Base-by-base conservation (phyloP, 257 asterid genomes). In the Ophiorrhiza pumila region DNA sequence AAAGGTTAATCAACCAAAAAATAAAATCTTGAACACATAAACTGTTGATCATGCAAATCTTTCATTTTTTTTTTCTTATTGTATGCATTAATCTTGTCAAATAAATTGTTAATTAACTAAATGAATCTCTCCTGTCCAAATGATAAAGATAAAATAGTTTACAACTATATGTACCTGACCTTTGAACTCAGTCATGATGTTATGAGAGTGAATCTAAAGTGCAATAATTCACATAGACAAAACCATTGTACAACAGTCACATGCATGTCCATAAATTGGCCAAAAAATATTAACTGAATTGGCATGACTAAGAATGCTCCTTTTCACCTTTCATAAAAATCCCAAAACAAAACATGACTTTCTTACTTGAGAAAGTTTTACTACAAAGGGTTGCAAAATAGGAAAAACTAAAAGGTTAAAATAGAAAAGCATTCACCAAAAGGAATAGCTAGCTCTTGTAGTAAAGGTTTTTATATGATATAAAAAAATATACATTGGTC, bases 371-470 rank as follows among this genome's bases (percentile, higher is more conserved):
- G 29, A 45, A 66, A 57, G 32, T 61, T 7, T 84, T 77, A 77
- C 87, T 41, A 59, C 79, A 82, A 73, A 71, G 76, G 80, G 74
- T 67, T 41, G 52, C 13, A 49, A 73, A n/a, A 73, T 49, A 69
- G 61, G 74, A 76, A 65, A 42, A 50, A 68, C n/a, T n/a, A n/a
- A 64, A 71, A 67, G 49, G 78, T 34, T 49, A 69, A 62, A 82
- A 73, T 70, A 73, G 80, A 32, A 68, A 71, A 60, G 61, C 37
- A 20, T 46, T 23, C 84, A 43, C 77, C 56, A 75, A 77, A 73
- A 79, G 71, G 81, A 79, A 80, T 70, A 72, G 76, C 13, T 80
- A n/a, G 70, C 73, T 47, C 61, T 76, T 47, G 65, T 76, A 71
- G 68, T 78, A 71, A 75, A 73, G 79, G n/a, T n/a, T n/a, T n/a